Percentiles rank a stretch among this genome's conserved stretches.
These are phyloP conservation scores for Ophiocordyceps sinensis DNA, from an alignment of 2,329 filamentous ascomycete species.

Conservation along the genomic window DNA sequence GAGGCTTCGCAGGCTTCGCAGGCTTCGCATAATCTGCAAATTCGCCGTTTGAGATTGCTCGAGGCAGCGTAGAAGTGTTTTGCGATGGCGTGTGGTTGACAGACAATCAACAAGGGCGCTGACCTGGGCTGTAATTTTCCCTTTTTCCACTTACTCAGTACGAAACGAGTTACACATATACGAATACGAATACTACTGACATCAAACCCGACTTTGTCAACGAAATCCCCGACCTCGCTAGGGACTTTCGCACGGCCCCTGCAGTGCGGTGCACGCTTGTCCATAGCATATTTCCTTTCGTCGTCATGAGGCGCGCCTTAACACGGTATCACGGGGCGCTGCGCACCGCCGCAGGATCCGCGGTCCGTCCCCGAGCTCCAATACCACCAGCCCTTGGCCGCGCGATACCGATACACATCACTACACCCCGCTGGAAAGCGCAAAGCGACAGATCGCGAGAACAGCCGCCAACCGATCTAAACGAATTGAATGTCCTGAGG, in stretches of 20 bases:
- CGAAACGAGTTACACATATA: too few relatives aligned
- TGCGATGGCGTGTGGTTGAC: not conserved
- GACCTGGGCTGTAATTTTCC: not conserved
- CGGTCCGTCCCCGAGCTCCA: not conserved
- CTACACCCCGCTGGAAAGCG: conserved; percentile 3
- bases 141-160: too few relatives aligned
- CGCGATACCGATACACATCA: conserved; percentile 4
- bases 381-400: not conserved
- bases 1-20: too few relatives aligned
- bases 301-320: conserved; percentile 7
- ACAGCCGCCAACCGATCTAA: conserved; percentile 46
- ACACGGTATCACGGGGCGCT: conserved; percentile 7
- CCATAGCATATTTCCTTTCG: not conserved
- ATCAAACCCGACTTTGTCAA: not conserved
- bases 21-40: too few relatives aligned
- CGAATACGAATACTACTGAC: too few relatives aligned
- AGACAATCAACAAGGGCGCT: not conserved
- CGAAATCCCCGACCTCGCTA: not conserved
- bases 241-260: not conserved
- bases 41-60: too few relatives aligned
- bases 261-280: not conserved
- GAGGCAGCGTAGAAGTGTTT: not conserved
- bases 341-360: conserved; percentile 4
- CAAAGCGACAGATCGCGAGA: conserved; percentile 13
- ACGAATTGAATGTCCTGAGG: conserved; percentile 62